phyloP scores from a whole-genome alignment of 106 monocot species.

The Allium cepa region DNA sequence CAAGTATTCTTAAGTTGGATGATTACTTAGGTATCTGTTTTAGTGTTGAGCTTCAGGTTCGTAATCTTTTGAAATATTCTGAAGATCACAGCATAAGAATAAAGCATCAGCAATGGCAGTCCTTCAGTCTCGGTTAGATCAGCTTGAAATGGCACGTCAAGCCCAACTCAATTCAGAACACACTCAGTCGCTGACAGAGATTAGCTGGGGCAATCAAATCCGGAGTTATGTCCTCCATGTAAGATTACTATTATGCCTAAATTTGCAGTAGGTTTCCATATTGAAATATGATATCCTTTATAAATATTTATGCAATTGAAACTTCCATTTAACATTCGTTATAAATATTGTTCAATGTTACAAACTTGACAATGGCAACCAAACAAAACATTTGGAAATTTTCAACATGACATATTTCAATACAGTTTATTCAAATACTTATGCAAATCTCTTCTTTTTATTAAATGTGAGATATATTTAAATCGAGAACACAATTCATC shows the following conservation, averaged over 20 bases:
- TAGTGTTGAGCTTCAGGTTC: not conserved
- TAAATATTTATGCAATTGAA: too few species aligned
- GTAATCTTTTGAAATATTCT: not conserved
- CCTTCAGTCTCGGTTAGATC: slow-evolving; percentile 85
- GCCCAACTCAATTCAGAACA: slow-evolving; percentile 88
- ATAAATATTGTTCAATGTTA: too few species aligned
- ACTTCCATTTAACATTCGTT: too few species aligned
- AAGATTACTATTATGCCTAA: not conserved
- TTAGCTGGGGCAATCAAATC: slow-evolving; percentile 96
- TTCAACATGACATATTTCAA: too few species aligned
- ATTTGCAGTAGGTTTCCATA: not conserved
- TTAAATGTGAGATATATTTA: too few species aligned
- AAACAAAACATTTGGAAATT: too few species aligned
- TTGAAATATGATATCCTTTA: too few species aligned
- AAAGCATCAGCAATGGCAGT: slow-evolving; percentile 94
- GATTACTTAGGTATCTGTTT: too few species aligned
- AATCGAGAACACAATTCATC: too few species aligned
- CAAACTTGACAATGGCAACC: too few species aligned
- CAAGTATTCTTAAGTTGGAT: not conserved
- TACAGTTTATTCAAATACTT: too few species aligned
- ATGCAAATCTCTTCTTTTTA: too few species aligned
- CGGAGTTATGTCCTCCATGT: slow-evolving; percentile 89
- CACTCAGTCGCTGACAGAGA: slow-evolving; percentile 85
- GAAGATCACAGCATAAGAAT: slow-evolving; percentile 89
- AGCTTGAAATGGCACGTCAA: slow-evolving; percentile 89